Percentiles rank a stretch among this genome's conserved stretches.
Evolutionary conservation across 345 rosid genomes (phyloP).

Genomic region (Viola odorata): DNA sequence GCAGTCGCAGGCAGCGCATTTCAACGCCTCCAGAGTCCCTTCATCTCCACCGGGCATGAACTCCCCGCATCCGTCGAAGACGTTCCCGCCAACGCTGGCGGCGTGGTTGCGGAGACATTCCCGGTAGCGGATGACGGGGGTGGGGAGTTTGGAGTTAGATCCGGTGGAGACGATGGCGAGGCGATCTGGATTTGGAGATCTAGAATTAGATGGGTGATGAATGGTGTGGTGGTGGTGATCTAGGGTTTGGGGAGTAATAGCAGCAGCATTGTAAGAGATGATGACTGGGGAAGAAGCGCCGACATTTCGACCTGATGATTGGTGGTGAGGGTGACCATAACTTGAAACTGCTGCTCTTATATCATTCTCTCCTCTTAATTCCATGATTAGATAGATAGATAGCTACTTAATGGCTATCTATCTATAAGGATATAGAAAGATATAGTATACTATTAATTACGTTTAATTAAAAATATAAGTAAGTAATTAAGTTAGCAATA

Average conservation of each 20-base stretch:
- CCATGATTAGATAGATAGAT: slow-evolving; percentile 23
- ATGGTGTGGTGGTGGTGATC: slow-evolving; percentile 21
- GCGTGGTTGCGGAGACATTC: slow-evolving; percentile 94
- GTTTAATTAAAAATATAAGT: no score
- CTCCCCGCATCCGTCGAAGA: slow-evolving; percentile 92
- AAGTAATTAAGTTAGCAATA: background rate
- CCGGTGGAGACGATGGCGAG: slow-evolving; percentile 24
- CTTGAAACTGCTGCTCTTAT: slow-evolving; percentile 17
- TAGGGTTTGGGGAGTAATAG: no score
- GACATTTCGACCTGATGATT: slow-evolving; percentile 13
- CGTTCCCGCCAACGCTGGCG: slow-evolving; percentile 74
- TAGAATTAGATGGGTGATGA: slow-evolving; percentile 67
- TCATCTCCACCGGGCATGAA: slow-evolving; percentile 95
- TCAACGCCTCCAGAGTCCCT: slow-evolving; percentile 72
- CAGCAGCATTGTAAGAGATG: slow-evolving; percentile 28
- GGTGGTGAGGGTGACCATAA: slow-evolving; percentile 20
- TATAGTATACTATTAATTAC: no score
- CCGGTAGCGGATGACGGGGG: slow-evolving; percentile 39
- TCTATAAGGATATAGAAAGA: no score
- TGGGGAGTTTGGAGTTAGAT: slow-evolving; percentile 32
- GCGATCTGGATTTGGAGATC: slow-evolving; percentile 44
- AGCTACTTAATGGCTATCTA: no score
- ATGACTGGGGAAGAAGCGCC: no score
- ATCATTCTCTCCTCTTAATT: slow-evolving; percentile 41
- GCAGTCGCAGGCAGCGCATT: slow-evolving; percentile 92